A percentile compares a stretch with the other conserved stretches of the same genome.
These are phyloP conservation scores for Penicillium salamii DNA, from an alignment of 495 filamentous ascomycete species.

Conservation along the genomic window DNA sequence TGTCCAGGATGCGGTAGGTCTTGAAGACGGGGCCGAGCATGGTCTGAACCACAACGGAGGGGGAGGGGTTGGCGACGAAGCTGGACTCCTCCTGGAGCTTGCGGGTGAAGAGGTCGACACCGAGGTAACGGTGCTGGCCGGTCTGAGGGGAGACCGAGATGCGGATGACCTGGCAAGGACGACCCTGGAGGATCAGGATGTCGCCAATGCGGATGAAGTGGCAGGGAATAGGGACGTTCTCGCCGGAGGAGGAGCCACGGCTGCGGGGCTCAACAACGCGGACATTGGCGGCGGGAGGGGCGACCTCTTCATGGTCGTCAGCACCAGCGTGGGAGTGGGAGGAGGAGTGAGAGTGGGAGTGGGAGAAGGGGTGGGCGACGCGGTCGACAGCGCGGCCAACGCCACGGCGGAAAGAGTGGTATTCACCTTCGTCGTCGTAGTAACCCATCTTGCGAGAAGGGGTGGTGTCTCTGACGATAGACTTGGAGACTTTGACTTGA, in stretches of 20 bases:
- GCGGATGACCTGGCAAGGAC: slow-evolving; percentile 99
- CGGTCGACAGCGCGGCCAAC: slow-evolving; percentile 80
- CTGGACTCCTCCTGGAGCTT: slow-evolving; percentile 98
- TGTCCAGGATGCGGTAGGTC: slow-evolving; percentile 99
- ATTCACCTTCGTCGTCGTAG: slow-evolving; percentile 97
- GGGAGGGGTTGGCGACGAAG: slow-evolving; percentile 94
- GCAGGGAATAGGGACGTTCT: slow-evolving; percentile 97
- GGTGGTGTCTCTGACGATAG: slow-evolving; percentile 32
- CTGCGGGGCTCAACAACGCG: slow-evolving; percentile 53
- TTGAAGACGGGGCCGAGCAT: slow-evolving; percentile 99
- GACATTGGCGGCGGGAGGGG: slow-evolving; percentile 46
- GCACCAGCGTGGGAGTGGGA: background rate
- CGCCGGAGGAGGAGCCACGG: slow-evolving; percentile 50
- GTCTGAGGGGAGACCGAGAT: slow-evolving; percentile 98
- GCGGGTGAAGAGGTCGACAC: slow-evolving; percentile 99
- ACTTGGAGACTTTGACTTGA: slow-evolving; percentile 29
- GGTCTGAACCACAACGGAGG: slow-evolving; percentile 96
- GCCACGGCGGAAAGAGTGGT: slow-evolving; percentile 90
- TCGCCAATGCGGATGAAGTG: slow-evolving; percentile 99
- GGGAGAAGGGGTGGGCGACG: slow-evolving; percentile 67
- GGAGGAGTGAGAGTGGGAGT: slow-evolving; percentile 21
- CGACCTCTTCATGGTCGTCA: slow-evolving; percentile 45
- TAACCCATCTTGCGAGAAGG: slow-evolving; percentile 83
- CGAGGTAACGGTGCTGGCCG: slow-evolving; percentile 98
- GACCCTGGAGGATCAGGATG: slow-evolving; percentile 97